These are phyloP conservation scores for Cystofilobasidium capitatum DNA, from an alignment of 768 basidiomycete species.

Conservation along the genomic window DNA sequence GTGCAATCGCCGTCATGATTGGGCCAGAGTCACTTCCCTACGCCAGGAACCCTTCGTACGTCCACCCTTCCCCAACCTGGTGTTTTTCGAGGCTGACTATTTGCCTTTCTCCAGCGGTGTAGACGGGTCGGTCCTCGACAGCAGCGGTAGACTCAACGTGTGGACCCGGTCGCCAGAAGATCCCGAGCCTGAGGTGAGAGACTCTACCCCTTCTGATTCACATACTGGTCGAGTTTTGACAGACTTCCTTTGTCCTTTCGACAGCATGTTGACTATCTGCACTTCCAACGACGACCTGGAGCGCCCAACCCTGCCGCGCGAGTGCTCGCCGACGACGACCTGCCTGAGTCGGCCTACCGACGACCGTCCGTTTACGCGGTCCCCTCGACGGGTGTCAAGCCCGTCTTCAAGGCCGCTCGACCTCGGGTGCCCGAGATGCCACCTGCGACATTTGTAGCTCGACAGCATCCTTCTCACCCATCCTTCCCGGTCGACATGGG, in stretches of 20 bases:
- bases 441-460: no score
- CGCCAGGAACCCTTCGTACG: constrained; percentile 22
- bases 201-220: no score
- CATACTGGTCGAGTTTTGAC: neutral
- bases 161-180: constrained; percentile 17
- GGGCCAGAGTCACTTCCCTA: constrained; percentile 27
- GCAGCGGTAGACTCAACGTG: constrained; percentile 23
- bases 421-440: neutral
- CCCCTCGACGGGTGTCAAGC: neutral
- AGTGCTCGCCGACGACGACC: neutral
- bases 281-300: constrained; percentile 24
- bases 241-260: neutral
- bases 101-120: constrained; percentile 13
- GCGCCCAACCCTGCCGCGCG: neutral
- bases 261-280: constrained; percentile 15
- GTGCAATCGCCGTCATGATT: constrained; percentile 17
- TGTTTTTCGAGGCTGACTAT: neutral
- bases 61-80: neutral
- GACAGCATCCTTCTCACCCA: no score
- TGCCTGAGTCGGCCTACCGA: constrained; percentile 6
- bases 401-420: neutral
- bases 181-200: constrained; percentile 25
- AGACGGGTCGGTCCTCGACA: constrained; percentile 24
- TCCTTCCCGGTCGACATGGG: no score
- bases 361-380: constrained; percentile 9